Evolutionary conservation across 2,329 filamentous ascomycete species (phyloP).

Genomic region (Phyllosticta capitalensis): DNA sequence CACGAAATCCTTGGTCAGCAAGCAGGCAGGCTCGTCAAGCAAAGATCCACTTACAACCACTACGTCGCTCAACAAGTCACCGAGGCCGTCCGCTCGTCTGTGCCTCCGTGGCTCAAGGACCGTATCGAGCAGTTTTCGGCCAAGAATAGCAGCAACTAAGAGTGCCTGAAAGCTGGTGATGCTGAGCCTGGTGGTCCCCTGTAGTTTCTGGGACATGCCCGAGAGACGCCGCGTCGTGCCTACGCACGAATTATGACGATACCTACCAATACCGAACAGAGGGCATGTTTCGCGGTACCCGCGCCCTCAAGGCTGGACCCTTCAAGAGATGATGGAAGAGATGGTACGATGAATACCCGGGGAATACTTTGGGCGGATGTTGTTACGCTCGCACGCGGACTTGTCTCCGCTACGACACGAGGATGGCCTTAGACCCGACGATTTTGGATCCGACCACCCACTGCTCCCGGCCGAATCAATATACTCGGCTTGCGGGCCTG

Average conservation of each 20-base stretch:
- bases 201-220: not conserved
- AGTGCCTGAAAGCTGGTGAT: not conserved
- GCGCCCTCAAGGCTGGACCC: slow-evolving; percentile 3
- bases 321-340: slow-evolving; percentile 3
- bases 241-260: slow-evolving; percentile 9
- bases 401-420: not conserved
- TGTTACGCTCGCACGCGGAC: not conserved
- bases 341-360: not conserved
- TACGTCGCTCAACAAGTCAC: slow-evolving; percentile 8
- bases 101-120: slow-evolving; percentile 11
- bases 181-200: not conserved
- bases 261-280: slow-evolving; percentile 6
- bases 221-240: slow-evolving; percentile 10
- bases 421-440: not conserved
- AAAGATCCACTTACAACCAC: slow-evolving; percentile 7
- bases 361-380: slow-evolving; percentile 3
- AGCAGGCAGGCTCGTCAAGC: slow-evolving; percentile 8
- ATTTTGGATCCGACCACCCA: not conserved
- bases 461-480: not conserved
- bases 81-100: slow-evolving; percentile 8
- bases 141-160: slow-evolving; percentile 10
- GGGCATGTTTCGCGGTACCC: slow-evolving; percentile 7
- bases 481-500: not conserved
- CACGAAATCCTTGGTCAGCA: slow-evolving; percentile 14
- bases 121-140: slow-evolving; percentile 8